Percentiles rank a stretch among this genome's conserved stretches.
Conservation (phyloP, 139 green algal genomes). For the Chlamydomonas incerta region DNA sequence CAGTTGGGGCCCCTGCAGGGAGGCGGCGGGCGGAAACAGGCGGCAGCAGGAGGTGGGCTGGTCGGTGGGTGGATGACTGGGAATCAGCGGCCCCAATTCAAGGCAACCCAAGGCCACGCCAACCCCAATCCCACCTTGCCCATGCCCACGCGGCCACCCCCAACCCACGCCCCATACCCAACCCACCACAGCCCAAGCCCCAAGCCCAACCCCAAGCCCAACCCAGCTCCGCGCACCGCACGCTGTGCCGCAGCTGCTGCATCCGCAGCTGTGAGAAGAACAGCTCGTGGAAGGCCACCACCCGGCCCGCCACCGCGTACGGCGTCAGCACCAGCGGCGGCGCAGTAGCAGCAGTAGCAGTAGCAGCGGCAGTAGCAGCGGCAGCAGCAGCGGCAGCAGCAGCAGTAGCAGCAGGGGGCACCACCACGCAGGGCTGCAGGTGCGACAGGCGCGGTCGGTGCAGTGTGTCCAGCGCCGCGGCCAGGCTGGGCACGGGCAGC, state of each 20-base stretch:
- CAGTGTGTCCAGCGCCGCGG: not conserved
- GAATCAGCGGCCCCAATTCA: no score
- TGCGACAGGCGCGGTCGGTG: slow-evolving; percentile 20
- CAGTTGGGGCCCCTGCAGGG: slow-evolving; percentile 20
- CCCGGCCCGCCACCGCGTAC: not conserved
- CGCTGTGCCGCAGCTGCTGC: slow-evolving; percentile 39
- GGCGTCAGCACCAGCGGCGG: no score
- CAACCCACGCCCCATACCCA: no score
- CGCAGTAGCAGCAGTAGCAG: no score
- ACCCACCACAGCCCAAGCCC: no score
- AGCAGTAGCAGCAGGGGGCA: not conserved
- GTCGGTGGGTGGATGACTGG: no score
- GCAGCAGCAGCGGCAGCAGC: not conserved
- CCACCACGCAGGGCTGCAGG: slow-evolving; percentile 7
- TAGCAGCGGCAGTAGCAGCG: no score
- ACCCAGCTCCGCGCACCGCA: slow-evolving; percentile 13
- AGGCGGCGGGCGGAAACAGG: no score
- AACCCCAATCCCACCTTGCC: no score
- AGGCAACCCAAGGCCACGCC: no score
- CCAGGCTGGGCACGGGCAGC: slow-evolving; percentile 12
- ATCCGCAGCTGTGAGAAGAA: slow-evolving; percentile 85
- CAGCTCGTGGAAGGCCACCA: slow-evolving; percentile 78
- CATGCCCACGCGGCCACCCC: no score
- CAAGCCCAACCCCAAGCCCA: not conserved
- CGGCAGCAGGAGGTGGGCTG: no score